Evolutionary conservation across 768 basidiomycete genomes (phyloP).

Genomic region (Kwoniella dejecticola): DNA sequence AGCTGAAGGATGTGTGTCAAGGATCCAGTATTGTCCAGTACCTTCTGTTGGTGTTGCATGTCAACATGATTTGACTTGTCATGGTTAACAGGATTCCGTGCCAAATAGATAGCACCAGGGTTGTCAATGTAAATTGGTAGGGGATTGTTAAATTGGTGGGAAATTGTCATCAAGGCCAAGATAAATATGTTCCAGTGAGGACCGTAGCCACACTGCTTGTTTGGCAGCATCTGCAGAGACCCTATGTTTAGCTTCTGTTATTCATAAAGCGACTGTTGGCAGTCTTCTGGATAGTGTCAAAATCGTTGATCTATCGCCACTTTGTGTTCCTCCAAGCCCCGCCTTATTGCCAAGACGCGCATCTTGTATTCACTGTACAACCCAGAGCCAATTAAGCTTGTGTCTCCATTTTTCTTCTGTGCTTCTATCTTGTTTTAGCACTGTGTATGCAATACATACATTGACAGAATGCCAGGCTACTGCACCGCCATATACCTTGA

Average conservation of each 20-base stretch:
- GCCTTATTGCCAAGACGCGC: too few relatives aligned
- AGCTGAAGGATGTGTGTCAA: background rate
- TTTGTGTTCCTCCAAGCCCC: too few relatives aligned
- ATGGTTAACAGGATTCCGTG: conserved; percentile 11
- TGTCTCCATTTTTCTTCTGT: too few relatives aligned
- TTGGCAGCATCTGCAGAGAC: conserved; percentile 53
- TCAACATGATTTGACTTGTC: conserved; percentile 14
- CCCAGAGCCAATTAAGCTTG: too few relatives aligned
- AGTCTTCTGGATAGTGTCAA: conserved; percentile 57
- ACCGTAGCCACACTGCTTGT: conserved; percentile 56
- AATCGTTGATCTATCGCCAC: too few relatives aligned
- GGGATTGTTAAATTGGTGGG: too few relatives aligned
- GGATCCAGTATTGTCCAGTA: conserved; percentile 3
- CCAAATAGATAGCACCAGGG: conserved; percentile 6
- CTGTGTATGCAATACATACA: too few relatives aligned
- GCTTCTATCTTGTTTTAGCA: too few relatives aligned
- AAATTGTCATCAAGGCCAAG: conserved; percentile 6
- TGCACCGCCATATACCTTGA: conserved; percentile 52
- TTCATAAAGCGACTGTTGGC: conserved; percentile 55
- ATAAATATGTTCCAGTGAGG: conserved; percentile 26
- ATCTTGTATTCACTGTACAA: too few relatives aligned
- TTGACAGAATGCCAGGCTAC: conserved; percentile 58
- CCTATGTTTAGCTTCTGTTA: conserved; percentile 60
- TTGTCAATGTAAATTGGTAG: conserved; percentile 2
- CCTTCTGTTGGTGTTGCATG: conserved; percentile 14